These are phyloP conservation scores for Smittium culicis DNA, from an alignment of 371 early-diverging fungal genomes.

Conservation along the genomic window DNA sequence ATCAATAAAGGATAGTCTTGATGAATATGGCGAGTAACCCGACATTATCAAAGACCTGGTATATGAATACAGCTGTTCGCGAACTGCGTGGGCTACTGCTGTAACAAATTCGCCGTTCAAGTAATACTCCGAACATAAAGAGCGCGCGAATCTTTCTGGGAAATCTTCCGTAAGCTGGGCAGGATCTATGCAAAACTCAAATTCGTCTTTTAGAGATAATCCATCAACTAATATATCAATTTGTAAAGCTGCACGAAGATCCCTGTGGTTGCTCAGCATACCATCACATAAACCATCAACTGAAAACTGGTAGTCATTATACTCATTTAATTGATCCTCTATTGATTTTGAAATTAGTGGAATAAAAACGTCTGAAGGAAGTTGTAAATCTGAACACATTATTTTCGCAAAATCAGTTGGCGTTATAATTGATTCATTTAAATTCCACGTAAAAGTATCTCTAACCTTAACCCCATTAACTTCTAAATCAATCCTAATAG, in stretches of 20 bases:
- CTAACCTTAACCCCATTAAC: constrained; percentile 45
- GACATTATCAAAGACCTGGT: constrained; percentile 65
- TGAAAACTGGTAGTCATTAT: constrained; percentile 1
- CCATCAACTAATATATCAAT: constrained; percentile 75
- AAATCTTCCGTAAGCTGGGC: neutral
- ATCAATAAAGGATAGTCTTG: constrained; percentile 16
- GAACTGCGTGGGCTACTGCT: constrained; percentile 79
- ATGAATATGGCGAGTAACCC: constrained; percentile 41
- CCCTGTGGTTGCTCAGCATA: constrained; percentile 16
- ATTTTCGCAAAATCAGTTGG: constrained; percentile 68
- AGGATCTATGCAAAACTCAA: constrained; percentile 80
- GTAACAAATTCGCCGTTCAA: constrained; percentile 42
- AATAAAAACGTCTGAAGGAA: constrained; percentile 43
- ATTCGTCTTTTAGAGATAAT: constrained; percentile 66
- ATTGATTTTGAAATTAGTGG: constrained; percentile 19
- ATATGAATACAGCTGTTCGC: constrained; percentile 82
- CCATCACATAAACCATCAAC: neutral
- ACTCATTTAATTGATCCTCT: constrained; percentile 30
- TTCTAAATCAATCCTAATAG: constrained; percentile 58
- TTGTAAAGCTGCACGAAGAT: constrained; percentile 34
- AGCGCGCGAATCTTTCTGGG: constrained; percentile 29
- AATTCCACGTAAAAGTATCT: constrained; percentile 66
- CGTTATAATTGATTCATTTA: constrained; percentile 46
- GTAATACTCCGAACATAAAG: constrained; percentile 23
- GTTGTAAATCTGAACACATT: constrained; percentile 61